These are phyloP conservation scores for Hypoxylon intermedium DNA, from an alignment of 495 filamentous ascomycete species.

Conservation along the genomic window DNA sequence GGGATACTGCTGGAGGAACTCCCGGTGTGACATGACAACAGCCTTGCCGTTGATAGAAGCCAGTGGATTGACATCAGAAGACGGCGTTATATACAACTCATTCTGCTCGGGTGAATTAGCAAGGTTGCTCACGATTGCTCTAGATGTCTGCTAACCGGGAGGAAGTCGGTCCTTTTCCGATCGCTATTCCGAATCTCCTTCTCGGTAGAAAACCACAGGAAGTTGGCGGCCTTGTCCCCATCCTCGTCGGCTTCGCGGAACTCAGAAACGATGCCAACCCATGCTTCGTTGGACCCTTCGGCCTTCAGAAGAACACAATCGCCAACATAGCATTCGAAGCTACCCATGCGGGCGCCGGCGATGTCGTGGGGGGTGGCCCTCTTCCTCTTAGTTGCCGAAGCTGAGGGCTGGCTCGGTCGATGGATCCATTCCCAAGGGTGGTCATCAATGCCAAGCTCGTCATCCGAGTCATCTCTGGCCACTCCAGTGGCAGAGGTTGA, in stretches of 20 bases:
- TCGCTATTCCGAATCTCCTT: slow-evolving; percentile 83
- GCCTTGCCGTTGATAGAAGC: slow-evolving; percentile 90
- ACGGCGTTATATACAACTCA: slow-evolving; percentile 88
- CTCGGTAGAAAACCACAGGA: slow-evolving; percentile 90
- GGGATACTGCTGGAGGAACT: slow-evolving; percentile 73
- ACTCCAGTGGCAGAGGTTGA: slow-evolving; percentile 53
- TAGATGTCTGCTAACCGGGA: slow-evolving; percentile 59
- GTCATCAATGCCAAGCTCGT: slow-evolving; percentile 86
- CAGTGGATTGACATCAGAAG: slow-evolving; percentile 85
- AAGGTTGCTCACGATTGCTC: neutral
- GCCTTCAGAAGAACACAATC: slow-evolving; percentile 87
- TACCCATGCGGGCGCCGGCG: slow-evolving; percentile 83
- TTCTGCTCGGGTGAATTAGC: slow-evolving; percentile 57
- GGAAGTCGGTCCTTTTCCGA: slow-evolving; percentile 81
- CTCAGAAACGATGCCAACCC: slow-evolving; percentile 86
- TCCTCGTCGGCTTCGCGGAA: slow-evolving; percentile 75
- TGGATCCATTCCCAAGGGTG: slow-evolving; percentile 95
- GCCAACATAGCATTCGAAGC: slow-evolving; percentile 79
- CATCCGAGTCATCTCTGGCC: slow-evolving; percentile 86
- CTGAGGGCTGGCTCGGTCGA: slow-evolving; percentile 29
- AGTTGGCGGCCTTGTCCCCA: slow-evolving; percentile 70
- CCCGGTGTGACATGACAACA: slow-evolving; percentile 72
- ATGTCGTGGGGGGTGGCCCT: slow-evolving; percentile 58
- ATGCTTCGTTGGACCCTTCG: slow-evolving; percentile 78
- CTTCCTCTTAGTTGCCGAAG: slow-evolving; percentile 46